Evolutionary conservation across 2,329 filamentous ascomycete genomes (phyloP).

Genomic region (Venturia carpophila): DNA sequence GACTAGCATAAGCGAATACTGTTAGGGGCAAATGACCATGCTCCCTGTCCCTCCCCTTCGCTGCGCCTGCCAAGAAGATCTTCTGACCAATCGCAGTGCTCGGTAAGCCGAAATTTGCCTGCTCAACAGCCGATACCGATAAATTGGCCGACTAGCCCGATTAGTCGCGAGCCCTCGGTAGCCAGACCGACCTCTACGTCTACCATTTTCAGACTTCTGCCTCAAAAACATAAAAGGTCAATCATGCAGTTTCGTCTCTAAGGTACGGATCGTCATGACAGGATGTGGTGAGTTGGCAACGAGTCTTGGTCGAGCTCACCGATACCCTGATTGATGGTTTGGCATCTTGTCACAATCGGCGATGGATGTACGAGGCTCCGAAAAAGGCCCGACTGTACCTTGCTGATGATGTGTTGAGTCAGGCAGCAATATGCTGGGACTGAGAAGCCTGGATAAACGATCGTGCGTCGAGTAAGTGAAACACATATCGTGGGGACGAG

Average conservation of each 20-base stretch:
- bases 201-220: background rate
- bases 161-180: background rate
- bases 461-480: background rate
- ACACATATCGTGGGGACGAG: background rate
- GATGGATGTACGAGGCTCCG: background rate
- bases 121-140: background rate
- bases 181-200: background rate
- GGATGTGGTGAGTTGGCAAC: background rate
- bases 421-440: slow-evolving; percentile 1
- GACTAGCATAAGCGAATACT: background rate
- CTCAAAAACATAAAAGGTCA: background rate
- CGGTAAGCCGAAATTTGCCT: background rate
- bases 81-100: background rate
- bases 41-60: no score
- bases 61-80: background rate
- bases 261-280: background rate
- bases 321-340: background rate
- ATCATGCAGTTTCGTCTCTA: background rate
- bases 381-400: background rate
- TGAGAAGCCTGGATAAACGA: background rate
- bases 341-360: background rate
- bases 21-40: background rate
- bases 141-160: background rate
- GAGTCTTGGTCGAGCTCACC: background rate
- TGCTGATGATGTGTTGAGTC: background rate